phyloP scores from a whole-genome alignment of 805 yeast genomes.

The Clavispora fructus region DNA sequence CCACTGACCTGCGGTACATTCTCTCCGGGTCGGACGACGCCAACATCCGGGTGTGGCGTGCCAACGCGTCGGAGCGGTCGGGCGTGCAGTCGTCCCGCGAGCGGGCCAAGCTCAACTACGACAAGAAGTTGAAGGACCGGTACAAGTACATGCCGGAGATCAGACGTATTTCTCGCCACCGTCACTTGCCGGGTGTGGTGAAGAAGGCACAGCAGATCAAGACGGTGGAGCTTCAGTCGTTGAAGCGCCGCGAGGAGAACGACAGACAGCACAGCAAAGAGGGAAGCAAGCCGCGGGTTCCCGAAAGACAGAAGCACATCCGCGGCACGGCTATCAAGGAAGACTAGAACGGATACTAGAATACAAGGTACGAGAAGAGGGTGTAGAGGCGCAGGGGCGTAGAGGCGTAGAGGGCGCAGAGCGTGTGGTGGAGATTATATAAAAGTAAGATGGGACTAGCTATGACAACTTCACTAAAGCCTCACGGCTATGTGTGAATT shows the following conservation, averaged over 20 bases:
- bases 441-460: no score
- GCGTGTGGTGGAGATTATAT: no score
- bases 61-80: slow-evolving; percentile 79
- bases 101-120: slow-evolving; percentile 82
- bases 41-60: slow-evolving; percentile 89
- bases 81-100: slow-evolving; percentile 75
- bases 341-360: slow-evolving; percentile 3
- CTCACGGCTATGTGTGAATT: no score
- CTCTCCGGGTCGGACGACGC: slow-evolving; percentile 95
- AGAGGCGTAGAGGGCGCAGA: no score
- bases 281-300: slow-evolving; percentile 49
- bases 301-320: slow-evolving; percentile 85
- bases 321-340: slow-evolving; percentile 72
- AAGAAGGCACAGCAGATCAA: slow-evolving; percentile 90
- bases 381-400: no score
- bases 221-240: slow-evolving; percentile 60
- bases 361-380: not conserved
- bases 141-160: slow-evolving; percentile 96
- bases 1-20: slow-evolving; percentile 86
- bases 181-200: slow-evolving; percentile 83
- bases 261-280: slow-evolving; percentile 72
- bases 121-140: slow-evolving; percentile 84
- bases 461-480: no score
- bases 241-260: slow-evolving; percentile 79
- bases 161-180: slow-evolving; percentile 80